Base-by-base conservation (phyloP, 2,329 filamentous ascomycete species). In the Stachybotrys echinatus region DNA sequence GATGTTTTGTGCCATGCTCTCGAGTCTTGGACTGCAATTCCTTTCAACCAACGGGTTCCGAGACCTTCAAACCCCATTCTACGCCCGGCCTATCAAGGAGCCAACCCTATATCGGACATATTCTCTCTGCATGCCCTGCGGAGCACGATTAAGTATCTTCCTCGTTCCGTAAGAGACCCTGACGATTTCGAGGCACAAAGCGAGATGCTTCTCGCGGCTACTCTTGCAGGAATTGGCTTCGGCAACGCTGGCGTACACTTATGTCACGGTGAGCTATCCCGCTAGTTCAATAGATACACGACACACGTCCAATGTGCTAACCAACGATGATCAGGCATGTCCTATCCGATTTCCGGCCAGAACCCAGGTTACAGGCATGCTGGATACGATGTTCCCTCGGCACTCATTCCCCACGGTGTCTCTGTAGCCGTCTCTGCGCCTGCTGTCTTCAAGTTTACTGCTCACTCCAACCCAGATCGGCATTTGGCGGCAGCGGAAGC, bases 11-110 rank as follows among this genome's bases (percentile, higher is more conserved):
- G 92, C 68, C 95, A 99, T 72, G 86, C 88, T 12, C 83, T 99
- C 38, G 95, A 99, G 69, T 95, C 89, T 5, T 99, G 92, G 90
- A 99, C 94, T 1, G 94, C 94, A 3, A 97, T 99, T 55, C 95
- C 95, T 0, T 99, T 90, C 74, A 79, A 88, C 59, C 87, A 96
- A 75, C 84, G 94, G 47, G 83, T 77, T 0, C 94, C 94, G 0
- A 79, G 92, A 3, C 95, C 95, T 0, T 72, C 81, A 4, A 97
- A 99, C 66, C 94, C 95, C 0, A 89, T 99, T 58, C 79, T 92
- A 52, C 80, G 94, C 4, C 94, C 94, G 0, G 92, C 94, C 0
- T 99, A 99, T 65, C 94, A 99, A 69, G 94, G 94, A 39, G 91
- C 94, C 6, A 99, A 99, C 66, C 94, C 94, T 3, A 99, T 99